Evolutionary conservation across 2,329 filamentous ascomycete species (phyloP).

Genomic region (Colletotrichum lupini): DNA sequence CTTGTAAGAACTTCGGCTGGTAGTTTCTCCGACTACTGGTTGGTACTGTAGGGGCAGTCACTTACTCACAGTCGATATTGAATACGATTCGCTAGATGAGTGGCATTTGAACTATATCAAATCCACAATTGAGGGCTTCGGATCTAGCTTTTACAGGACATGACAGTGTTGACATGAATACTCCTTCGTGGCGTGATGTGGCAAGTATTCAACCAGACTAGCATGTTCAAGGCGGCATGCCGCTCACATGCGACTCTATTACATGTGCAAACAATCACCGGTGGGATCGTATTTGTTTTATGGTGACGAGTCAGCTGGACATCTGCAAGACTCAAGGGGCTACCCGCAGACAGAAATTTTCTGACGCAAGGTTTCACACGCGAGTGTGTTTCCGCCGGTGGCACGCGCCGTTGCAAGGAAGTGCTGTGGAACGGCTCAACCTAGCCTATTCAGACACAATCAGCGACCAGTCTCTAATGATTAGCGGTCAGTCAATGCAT

Average conservation of each 20-base stretch:
- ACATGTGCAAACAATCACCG: not conserved
- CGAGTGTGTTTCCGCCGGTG: not conserved
- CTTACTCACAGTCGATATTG: not conserved
- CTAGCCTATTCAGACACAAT: not conserved
- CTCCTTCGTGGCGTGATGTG: not conserved
- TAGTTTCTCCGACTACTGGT: not conserved
- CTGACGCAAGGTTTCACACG: not conserved
- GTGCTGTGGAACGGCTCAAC: not conserved
- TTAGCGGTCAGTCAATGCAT: not conserved
- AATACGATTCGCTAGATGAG: not conserved
- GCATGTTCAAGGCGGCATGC: not conserved
- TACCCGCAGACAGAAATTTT: not conserved
- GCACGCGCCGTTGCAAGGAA: not conserved
- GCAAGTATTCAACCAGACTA: not conserved
- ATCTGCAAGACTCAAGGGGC: not conserved
- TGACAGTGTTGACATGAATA: not conserved
- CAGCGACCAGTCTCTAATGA: not conserved
- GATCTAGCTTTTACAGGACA: too few species aligned
- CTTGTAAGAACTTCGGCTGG: not conserved
- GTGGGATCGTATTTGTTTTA: not conserved
- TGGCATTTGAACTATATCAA: not conserved
- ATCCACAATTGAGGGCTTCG: not conserved
- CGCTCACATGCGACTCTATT: not conserved
- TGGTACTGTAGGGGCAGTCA: too few species aligned
- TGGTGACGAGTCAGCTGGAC: not conserved